Percentiles rank a stretch among this genome's conserved stretches.
Conservation (phyloP, 768 basidiomycete species). For the Lyophyllum shimeji region DNA sequence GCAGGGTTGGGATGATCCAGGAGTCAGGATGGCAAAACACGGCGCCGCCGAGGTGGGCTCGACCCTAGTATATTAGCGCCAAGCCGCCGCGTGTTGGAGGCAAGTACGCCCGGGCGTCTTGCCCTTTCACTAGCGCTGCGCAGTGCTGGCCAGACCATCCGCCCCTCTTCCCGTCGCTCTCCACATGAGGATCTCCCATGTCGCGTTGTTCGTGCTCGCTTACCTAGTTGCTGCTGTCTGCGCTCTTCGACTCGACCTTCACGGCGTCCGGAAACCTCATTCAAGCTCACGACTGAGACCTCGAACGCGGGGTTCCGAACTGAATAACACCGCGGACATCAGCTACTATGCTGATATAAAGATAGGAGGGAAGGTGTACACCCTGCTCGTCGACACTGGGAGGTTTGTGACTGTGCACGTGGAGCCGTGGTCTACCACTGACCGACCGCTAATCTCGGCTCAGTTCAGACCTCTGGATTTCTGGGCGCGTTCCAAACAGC, state of each 20-base stretch:
- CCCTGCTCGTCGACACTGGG: constrained; percentile 46
- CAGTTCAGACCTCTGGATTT: constrained; percentile 69
- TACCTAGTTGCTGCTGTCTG: constrained; percentile 3
- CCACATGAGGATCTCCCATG: constrained; percentile 12
- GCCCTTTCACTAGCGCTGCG: constrained; percentile 5
- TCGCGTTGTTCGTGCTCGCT: constrained; percentile 4
- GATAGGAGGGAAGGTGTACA: constrained; percentile 34
- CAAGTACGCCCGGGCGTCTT: background rate
- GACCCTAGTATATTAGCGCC: background rate
- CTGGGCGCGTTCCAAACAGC: constrained; percentile 39
- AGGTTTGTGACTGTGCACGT: constrained; percentile 29
- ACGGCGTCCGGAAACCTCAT: constrained; percentile 15
- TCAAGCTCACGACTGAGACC: constrained; percentile 6
- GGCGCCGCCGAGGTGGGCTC: background rate
- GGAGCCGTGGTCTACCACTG: background rate
- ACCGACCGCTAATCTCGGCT: background rate
- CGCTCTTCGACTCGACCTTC: constrained; percentile 21
- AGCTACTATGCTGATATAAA: constrained; percentile 39
- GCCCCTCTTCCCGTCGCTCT: background rate
- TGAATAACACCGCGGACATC: constrained; percentile 36
- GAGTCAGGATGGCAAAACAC: background rate
- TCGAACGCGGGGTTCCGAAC: constrained; percentile 17
- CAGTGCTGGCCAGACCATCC: background rate
- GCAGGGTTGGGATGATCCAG: background rate
- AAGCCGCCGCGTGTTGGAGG: background rate